Conservation (phyloP, 73 alveolate genomes). For the Paramecium tetraurelia region DNA sequence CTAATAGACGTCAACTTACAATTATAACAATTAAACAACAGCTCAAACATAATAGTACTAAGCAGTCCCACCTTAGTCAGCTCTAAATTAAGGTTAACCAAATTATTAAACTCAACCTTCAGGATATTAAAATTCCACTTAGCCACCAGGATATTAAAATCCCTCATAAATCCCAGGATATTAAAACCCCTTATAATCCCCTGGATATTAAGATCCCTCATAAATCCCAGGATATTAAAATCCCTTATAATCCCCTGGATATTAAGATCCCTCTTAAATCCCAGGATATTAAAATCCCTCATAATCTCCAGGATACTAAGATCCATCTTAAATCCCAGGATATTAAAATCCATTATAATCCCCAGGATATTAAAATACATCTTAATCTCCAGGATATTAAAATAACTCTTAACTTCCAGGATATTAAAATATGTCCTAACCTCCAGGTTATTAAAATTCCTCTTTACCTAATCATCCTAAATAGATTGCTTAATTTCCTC, state of each 20-base stretch:
- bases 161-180: not conserved
- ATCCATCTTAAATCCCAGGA: not conserved
- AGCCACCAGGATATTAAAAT: not conserved
- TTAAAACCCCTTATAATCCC: not conserved
- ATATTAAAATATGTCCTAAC: not conserved
- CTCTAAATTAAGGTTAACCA: not conserved
- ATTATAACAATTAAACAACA: not conserved
- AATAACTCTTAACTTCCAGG: not conserved
- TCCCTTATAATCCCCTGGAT: not conserved
- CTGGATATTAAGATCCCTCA: not conserved
- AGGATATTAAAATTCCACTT: not conserved
- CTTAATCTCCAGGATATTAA: not conserved
- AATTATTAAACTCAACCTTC: not conserved
- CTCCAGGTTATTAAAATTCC: not conserved
- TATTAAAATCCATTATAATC: not conserved
- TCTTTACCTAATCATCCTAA: not conserved
- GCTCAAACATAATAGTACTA: not conserved
- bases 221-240: not conserved
- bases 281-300: not conserved
- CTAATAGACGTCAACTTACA: not conserved
- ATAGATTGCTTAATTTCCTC: not conserved
- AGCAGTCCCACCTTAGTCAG: not conserved
- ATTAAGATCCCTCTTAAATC: not conserved
- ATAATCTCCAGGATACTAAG: not conserved
- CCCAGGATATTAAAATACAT: not conserved